Evolutionary conservation across 345 rosid species (phyloP).

Genomic region (Corymbia maculata): DNA sequence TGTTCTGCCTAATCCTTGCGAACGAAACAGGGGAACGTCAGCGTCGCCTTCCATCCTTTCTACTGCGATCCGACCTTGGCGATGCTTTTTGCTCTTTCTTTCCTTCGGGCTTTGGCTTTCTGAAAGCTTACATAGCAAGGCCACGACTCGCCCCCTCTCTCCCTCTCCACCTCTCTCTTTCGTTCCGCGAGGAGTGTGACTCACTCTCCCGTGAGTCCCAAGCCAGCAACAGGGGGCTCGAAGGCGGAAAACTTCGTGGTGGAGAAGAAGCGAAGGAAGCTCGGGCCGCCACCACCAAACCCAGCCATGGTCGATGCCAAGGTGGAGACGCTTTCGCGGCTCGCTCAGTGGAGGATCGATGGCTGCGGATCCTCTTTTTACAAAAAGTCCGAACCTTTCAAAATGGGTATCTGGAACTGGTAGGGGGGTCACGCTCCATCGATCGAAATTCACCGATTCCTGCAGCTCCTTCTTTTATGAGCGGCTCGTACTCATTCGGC

Average conservation of each 20-base stretch:
- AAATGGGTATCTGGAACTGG: slow-evolving; percentile 96
- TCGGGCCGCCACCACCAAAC: not conserved
- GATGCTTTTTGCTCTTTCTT: not conserved
- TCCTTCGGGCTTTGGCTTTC: not conserved
- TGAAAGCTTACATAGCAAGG: not conserved
- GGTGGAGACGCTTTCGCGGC: slow-evolving; percentile 84
- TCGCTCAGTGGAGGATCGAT: slow-evolving; percentile 92
- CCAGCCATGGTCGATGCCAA: slow-evolving; percentile 33
- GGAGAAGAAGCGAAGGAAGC: not conserved
- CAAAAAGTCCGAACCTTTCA: slow-evolving; percentile 86
- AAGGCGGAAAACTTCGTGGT: not conserved
- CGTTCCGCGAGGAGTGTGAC: not conserved
- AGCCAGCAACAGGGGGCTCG: not conserved
- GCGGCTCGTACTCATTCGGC: not conserved
- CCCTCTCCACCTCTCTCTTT: not conserved
- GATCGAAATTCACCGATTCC: not conserved
- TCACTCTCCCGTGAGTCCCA: not conserved
- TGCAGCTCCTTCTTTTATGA: not conserved
- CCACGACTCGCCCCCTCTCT: not conserved
- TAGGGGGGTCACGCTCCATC: not conserved
- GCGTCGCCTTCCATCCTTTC: not conserved
- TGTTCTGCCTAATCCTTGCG: not conserved
- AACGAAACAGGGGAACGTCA: not conserved
- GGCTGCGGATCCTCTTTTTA: slow-evolving; percentile 67
- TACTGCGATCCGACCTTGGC: not conserved